Evolutionary conservation across 345 rosid genomes (phyloP).

Genomic region (Eucalyptus melliodora): DNA sequence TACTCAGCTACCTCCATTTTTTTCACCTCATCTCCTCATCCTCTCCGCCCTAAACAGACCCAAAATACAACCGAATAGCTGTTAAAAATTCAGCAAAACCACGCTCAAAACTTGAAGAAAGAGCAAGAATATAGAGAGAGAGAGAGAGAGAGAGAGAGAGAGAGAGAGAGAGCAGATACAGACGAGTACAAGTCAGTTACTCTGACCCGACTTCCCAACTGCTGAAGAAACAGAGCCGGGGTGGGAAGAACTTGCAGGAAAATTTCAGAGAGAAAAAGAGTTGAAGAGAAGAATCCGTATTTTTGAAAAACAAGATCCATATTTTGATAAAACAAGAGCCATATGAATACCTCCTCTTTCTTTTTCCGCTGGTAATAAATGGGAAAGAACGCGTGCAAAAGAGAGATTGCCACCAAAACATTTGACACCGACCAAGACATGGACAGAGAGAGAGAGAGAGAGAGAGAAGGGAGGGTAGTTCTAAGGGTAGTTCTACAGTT

Average conservation of each 20-base stretch:
- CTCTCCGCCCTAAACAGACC: not conserved
- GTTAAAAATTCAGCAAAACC: not conserved
- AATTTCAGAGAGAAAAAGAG: not conserved
- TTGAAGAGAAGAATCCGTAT: not conserved
- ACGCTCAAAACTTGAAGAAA: not conserved
- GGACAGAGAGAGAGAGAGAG: not conserved
- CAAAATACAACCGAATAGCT: not conserved
- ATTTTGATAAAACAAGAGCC: not conserved
- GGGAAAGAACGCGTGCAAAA: not conserved
- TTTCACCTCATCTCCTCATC: conserved; percentile 20
- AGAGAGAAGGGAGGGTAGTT: no score
- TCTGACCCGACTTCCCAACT: not conserved
- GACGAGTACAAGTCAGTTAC: not conserved
- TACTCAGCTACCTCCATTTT: conserved; percentile 20
- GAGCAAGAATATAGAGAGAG: not conserved
- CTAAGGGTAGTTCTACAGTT: not conserved
- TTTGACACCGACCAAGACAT: not conserved
- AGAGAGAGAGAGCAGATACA: not conserved
- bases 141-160: no score
- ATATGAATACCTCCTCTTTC: not conserved
- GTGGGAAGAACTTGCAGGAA: not conserved
- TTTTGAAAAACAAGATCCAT: not conserved
- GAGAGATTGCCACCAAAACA: not conserved
- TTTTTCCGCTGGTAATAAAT: not conserved
- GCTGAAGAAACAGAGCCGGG: not conserved